Evolutionary conservation across 2,329 filamentous ascomycete species (phyloP).

Genomic region (Diaporthe citrichinensis): DNA sequence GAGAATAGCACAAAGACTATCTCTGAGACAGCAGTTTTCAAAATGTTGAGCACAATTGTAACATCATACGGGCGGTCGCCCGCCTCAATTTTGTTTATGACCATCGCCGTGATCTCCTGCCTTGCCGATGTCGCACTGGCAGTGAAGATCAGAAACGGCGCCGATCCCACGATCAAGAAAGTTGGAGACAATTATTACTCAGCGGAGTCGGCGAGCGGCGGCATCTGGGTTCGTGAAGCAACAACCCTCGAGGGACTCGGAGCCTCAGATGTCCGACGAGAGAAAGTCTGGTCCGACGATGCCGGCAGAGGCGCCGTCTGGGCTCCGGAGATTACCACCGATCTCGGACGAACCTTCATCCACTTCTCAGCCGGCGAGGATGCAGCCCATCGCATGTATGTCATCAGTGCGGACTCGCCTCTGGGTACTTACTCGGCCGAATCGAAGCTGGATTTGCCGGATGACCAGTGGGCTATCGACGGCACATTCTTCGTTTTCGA

Average conservation of each 20-base stretch:
- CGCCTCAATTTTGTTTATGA: background rate
- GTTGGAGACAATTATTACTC: conserved; percentile 15
- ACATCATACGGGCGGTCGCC: background rate
- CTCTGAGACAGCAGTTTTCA: background rate
- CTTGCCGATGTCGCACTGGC: background rate
- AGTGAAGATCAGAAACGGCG: background rate
- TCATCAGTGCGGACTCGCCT: conserved; percentile 44
- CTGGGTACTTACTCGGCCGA: conserved; percentile 42
- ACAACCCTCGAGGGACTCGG: background rate
- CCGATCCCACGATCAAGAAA: conserved; percentile 8
- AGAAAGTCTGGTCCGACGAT: conserved; percentile 43
- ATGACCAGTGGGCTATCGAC: conserved; percentile 48
- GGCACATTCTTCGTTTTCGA: conserved; percentile 44
- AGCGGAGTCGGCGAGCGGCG: background rate
- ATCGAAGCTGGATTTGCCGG: conserved; percentile 44
- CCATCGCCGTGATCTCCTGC: background rate
- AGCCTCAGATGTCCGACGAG: background rate
- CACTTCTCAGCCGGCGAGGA: conserved; percentile 44
- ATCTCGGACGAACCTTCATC: conserved; percentile 43
- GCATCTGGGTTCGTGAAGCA: conserved; percentile 13
- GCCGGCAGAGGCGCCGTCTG: conserved; percentile 42
- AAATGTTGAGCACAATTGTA: background rate
- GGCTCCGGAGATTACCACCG: conserved; percentile 45
- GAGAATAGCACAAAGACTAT: background rate
- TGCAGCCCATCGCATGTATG: conserved; percentile 46